Conservation (phyloP, 148 eudicot genomes). For the Talinum fruticosum region DNA sequence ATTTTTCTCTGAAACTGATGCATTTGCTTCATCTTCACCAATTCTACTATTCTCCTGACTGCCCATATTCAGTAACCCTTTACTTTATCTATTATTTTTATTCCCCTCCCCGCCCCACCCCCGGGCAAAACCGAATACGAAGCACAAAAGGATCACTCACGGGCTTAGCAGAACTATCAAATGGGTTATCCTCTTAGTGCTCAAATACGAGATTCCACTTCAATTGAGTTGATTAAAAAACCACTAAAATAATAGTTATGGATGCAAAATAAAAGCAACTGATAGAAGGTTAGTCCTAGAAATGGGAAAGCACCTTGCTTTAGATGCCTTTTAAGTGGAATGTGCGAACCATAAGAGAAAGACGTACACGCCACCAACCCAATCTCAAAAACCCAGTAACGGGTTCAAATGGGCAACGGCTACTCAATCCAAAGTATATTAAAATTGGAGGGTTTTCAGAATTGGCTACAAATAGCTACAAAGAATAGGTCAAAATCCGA, state of each 20-base stretch:
- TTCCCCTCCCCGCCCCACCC: too few species aligned
- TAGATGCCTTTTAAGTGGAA: not conserved
- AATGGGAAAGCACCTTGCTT: not conserved
- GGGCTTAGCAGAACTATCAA: not conserved
- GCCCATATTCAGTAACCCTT: constrained; percentile 6
- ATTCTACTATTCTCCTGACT: constrained; percentile 18
- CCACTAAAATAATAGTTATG: not conserved
- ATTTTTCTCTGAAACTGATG: constrained; percentile 15
- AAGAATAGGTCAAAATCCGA: not conserved
- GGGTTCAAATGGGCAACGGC: constrained; percentile 4
- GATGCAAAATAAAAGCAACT: not conserved
- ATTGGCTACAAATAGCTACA: not conserved
- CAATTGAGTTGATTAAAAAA: not conserved
- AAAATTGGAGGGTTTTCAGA: not conserved
- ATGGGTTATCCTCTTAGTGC: not conserved
- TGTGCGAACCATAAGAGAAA: not conserved
- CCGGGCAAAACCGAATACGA: constrained; percentile 12
- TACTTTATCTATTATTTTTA: not conserved
- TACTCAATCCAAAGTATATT: not conserved
- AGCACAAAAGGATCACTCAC: not conserved
- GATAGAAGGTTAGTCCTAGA: not conserved
- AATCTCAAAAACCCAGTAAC: not conserved
- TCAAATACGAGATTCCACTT: not conserved
- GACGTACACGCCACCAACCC: not conserved
- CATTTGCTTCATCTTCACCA: constrained; percentile 18